Evolutionary conservation across 2,329 filamentous ascomycete species (phyloP).

Genomic region (Celoporthe dispersa): DNA sequence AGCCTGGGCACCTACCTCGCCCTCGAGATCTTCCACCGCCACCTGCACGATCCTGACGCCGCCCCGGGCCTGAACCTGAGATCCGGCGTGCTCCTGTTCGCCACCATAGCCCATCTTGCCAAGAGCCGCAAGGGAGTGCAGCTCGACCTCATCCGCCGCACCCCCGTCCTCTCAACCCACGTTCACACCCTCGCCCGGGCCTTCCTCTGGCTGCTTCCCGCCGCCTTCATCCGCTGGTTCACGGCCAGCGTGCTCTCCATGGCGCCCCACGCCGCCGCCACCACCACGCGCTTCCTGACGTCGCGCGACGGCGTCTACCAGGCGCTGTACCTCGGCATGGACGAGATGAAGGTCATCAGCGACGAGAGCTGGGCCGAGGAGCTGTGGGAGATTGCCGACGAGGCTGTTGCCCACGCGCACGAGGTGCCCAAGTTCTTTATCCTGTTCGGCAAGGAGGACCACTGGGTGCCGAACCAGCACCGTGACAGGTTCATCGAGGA

Average conservation of each 20-base stretch:
- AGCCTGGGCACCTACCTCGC: slow-evolving; percentile 75
- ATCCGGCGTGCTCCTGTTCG: slow-evolving; percentile 70
- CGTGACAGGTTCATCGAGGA: slow-evolving; percentile 60
- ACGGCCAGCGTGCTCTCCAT: slow-evolving; percentile 52
- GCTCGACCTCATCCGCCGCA: slow-evolving; percentile 48
- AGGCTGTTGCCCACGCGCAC: slow-evolving; percentile 31
- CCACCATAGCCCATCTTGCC: slow-evolving; percentile 74
- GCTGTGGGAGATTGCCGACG: slow-evolving; percentile 56
- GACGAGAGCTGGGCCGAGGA: slow-evolving; percentile 47
- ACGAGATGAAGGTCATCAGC: slow-evolving; percentile 63
- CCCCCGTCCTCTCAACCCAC: slow-evolving; percentile 46
- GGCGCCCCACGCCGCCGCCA: slow-evolving; percentile 50
- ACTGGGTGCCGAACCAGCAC: slow-evolving; percentile 63
- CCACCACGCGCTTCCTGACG: slow-evolving; percentile 59
- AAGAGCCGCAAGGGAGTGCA: slow-evolving; percentile 62
- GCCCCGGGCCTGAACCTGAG: slow-evolving; percentile 48
- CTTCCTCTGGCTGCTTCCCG: slow-evolving; percentile 49
- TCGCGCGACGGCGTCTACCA: slow-evolving; percentile 64
- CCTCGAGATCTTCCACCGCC: slow-evolving; percentile 68
- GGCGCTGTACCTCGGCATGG: slow-evolving; percentile 60
- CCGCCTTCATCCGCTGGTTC: slow-evolving; percentile 46
- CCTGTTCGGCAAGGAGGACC: slow-evolving; percentile 63
- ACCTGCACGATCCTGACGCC: slow-evolving; percentile 45
- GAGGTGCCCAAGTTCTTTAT: slow-evolving; percentile 58
- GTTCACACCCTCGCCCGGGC: slow-evolving; percentile 47